Base-by-base conservation (phyloP, 1,284 basidiomycete genomes). In the Macrocystidia cucumis region DNA sequence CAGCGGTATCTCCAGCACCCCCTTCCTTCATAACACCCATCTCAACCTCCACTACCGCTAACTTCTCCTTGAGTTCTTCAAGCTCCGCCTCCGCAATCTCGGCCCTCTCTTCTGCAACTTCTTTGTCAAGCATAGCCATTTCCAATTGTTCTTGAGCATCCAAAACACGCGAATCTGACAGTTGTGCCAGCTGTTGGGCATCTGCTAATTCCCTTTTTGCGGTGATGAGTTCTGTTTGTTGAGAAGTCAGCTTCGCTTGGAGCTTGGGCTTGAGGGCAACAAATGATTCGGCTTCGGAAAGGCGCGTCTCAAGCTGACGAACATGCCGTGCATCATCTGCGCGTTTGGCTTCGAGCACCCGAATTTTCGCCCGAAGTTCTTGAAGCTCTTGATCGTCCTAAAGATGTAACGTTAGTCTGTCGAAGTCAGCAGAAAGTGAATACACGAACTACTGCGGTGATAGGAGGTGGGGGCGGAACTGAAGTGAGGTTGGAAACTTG, bases 71-170 rank as follows among this genome's bases (percentile, higher is more conserved):
- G 35, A 84, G 55, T 27, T 80, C 79, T 43, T 86, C 86, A 19
- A 92, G 49, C 47, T 93, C 89, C 0, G 67, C 57, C 54, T 91
- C 82, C 0, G 83, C 79, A 1, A 77, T 57, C 55, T 98, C 95
- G 0, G 88, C 82, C 45, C 81, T 79, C 57, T 98, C 95, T 56
- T 98, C 96, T 0, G 95, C 95, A 35, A 98, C 83, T 57, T 99
- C 96, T 57, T 92, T 91, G 57, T 99, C 96, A 44, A 99, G 62
- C 67, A 91, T 90, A 2, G 81, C 72, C 79, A 98, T 91, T 62
- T 99, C 96, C 23, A 98, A 64, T 55, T 92, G 88, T 46, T 97
- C 93, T 37, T 85, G 77, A 2, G 82, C 56, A 49, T 95, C 91
- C 5, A 59, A 46, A 3, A 64, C 39, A 3, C 63, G 47, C 11